These are phyloP conservation scores for Plasmodium gonderi DNA, from an alignment of 169 alveolate species.

Conservation along the genomic window DNA sequence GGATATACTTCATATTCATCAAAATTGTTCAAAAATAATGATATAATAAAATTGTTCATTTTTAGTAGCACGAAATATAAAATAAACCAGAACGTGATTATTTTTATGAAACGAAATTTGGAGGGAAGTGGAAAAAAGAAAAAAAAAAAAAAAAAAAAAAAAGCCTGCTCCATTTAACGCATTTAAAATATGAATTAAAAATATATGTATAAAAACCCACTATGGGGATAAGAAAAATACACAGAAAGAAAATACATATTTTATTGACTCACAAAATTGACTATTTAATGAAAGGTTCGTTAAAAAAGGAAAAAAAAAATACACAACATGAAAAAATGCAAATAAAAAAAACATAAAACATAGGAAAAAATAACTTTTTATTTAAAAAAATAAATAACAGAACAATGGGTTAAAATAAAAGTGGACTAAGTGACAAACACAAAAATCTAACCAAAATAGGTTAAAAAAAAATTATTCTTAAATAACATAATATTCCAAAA, in stretches of 20 bases:
- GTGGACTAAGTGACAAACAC: neutral
- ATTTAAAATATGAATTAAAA: neutral
- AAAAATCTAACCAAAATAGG: neutral
- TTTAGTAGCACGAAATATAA: neutral
- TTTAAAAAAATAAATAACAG: neutral
- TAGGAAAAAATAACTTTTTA: neutral
- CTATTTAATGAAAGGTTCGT: neutral
- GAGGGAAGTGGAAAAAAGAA: neutral
- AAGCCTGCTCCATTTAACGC: neutral
- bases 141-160: neutral
- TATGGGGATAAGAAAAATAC: no score
- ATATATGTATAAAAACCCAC: no score
- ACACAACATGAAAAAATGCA: neutral
- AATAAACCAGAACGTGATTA: neutral
- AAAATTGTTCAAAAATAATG: neutral
- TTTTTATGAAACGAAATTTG: no score
- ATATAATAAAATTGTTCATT: neutral
- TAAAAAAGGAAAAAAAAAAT: neutral
- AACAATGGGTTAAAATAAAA: neutral
- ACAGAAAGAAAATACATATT: neutral
- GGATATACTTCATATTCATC: neutral
- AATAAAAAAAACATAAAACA: neutral
- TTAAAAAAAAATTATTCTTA: neutral
- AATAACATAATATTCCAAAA: conserved; percentile 6
- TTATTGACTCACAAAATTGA: neutral